These are phyloP conservation scores for Suillus plorans DNA, from an alignment of 768 basidiomycete species.

Conservation along the genomic window DNA sequence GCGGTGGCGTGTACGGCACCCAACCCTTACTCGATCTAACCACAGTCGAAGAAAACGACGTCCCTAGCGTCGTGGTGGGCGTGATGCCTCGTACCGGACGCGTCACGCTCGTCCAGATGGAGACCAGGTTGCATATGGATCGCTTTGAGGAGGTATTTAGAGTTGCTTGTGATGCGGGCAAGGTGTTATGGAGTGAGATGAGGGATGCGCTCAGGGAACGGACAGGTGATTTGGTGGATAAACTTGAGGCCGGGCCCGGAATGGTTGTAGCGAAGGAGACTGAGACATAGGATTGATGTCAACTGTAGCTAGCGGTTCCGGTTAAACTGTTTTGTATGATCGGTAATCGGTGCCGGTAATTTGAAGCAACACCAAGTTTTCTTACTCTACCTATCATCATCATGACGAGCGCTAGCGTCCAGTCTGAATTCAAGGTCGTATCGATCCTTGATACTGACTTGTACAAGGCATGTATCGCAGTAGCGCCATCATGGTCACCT, in stretches of 20 bases:
- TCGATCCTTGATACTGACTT: conserved; percentile 92
- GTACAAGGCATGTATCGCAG: conserved; percentile 69
- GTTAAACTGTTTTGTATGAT: no score
- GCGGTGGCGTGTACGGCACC: conserved; percentile 82
- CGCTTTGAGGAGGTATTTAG: conserved; percentile 88
- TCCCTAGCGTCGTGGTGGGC: conserved; percentile 87
- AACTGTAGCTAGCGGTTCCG: no score
- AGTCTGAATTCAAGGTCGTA: conserved; percentile 9
- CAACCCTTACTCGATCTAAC: conserved; percentile 86
- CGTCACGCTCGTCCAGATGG: conserved; percentile 88
- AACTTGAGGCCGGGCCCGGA: conserved; percentile 53
- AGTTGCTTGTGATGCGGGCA: conserved; percentile 74
- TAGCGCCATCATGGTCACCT: neutral
- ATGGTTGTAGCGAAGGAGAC: conserved; percentile 29
- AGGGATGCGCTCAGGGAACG: conserved; percentile 61
- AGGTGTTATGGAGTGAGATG: conserved; percentile 84
- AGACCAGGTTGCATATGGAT: conserved; percentile 90
- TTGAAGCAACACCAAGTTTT: neutral
- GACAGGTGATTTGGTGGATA: conserved; percentile 60
- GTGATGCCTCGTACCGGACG: conserved; percentile 82
- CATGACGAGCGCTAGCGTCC: conserved; percentile 4
- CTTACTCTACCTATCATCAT: neutral
- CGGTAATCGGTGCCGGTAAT: neutral
- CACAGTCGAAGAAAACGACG: conserved; percentile 84
- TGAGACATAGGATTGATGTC: conserved; percentile 10